A percentile compares a stretch with the other conserved stretches of the same genome.
Evolutionary conservation across 148 eudicot genomes (phyloP).

Genomic region (Polygonum aviculare): DNA sequence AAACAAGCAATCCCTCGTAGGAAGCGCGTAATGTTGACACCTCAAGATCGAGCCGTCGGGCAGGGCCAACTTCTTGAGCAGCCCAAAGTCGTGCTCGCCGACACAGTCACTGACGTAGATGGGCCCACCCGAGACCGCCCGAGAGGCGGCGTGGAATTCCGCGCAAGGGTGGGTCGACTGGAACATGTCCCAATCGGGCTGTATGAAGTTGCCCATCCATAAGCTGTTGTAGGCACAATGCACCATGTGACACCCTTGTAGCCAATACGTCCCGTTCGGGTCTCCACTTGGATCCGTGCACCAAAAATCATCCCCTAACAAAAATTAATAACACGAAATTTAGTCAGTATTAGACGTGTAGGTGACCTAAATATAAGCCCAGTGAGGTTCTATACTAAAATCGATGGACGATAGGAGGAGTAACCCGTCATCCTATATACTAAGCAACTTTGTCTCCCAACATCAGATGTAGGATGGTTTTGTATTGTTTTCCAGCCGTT

Average conservation of each 20-base stretch:
- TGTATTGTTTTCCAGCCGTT: too few relatives aligned
- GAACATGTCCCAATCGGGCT: conserved; percentile 99
- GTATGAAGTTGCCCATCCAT: conserved; percentile 97
- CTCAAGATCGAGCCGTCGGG: conserved; percentile 81
- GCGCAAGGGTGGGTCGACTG: conserved; percentile 95
- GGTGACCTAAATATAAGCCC: too few relatives aligned
- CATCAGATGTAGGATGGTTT: too few relatives aligned
- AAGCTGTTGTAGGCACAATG: conserved; percentile 94
- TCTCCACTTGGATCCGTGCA: conserved; percentile 89
- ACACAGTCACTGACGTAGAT: conserved; percentile 76
- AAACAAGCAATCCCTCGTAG: conserved; percentile 77
- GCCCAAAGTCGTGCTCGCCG: conserved; percentile 60
- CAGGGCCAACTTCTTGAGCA: conserved; percentile 57
- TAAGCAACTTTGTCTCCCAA: too few relatives aligned
- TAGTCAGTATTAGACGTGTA: too few relatives aligned
- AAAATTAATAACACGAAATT: not conserved
- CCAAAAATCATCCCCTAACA: conserved; percentile 68
- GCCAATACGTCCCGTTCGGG: conserved; percentile 88
- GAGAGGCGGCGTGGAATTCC: conserved; percentile 84
- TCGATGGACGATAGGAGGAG: too few relatives aligned
- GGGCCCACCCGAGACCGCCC: conserved; percentile 90
- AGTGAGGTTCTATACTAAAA: too few relatives aligned
- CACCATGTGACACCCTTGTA: conserved; percentile 98
- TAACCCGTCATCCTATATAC: too few relatives aligned
- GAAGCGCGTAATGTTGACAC: conserved; percentile 65